Evolutionary conservation across 1,284 basidiomycete species (phyloP).

Genomic region (Ustilago hordei): DNA sequence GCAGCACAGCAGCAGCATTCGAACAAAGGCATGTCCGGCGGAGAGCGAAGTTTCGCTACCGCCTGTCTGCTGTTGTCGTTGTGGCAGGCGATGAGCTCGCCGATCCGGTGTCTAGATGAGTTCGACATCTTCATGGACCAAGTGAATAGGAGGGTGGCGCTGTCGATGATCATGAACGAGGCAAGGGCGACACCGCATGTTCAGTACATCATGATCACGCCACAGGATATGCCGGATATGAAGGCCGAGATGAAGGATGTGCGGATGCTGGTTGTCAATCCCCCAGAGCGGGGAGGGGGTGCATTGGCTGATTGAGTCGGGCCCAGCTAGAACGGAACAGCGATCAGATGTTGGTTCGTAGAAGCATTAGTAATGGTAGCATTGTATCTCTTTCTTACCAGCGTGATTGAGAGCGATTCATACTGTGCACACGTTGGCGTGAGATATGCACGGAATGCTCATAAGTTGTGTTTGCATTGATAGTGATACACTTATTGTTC

Average conservation of each 20-base stretch:
- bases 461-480: conserved; percentile 1
- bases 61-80: conserved; percentile 91
- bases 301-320: conserved; percentile 24
- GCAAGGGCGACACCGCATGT: conserved; percentile 38
- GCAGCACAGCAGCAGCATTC: conserved; percentile 54
- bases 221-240: conserved; percentile 63
- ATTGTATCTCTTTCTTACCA: not conserved
- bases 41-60: conserved; percentile 97
- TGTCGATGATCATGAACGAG: conserved; percentile 79
- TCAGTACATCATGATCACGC: conserved; percentile 65
- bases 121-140: conserved; percentile 92
- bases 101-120: conserved; percentile 89
- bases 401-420: not conserved
- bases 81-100: conserved; percentile 95
- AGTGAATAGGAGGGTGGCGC: conserved; percentile 88
- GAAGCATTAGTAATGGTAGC: not conserved
- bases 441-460: not conserved
- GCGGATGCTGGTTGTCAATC: conserved; percentile 31
- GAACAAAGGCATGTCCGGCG: conserved; percentile 77
- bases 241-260: conserved; percentile 33
- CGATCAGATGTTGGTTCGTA: not conserved
- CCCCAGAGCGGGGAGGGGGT: conserved; percentile 30
- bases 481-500: conserved; percentile 1
- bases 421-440: not conserved
- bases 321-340: not conserved